Percentiles rank a stretch among this genome's conserved stretches.
These are phyloP conservation scores for Diaporthe ampelina DNA, from an alignment of 2,329 filamentous ascomycete genomes.

Conservation along the genomic window DNA sequence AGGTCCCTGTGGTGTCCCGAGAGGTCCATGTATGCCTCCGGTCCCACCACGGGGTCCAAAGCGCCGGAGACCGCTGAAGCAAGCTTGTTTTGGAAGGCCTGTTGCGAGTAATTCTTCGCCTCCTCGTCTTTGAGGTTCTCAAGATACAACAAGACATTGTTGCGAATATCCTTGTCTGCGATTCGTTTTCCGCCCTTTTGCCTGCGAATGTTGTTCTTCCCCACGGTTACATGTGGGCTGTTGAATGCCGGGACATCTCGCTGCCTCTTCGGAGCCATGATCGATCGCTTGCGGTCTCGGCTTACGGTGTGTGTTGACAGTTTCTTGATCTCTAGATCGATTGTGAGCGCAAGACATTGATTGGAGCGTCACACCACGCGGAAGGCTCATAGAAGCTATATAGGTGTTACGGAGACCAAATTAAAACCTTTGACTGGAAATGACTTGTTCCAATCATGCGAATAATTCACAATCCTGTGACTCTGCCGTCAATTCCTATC, in stretches of 20 bases:
- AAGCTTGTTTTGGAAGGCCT: neutral
- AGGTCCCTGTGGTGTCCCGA: neutral
- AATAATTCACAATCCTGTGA: neutral
- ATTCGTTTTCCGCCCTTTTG: neutral
- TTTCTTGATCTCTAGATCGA: neutral
- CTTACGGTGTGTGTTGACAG: neutral
- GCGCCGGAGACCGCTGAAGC: neutral
- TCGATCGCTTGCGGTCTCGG: accelerated
- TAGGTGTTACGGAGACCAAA: neutral
- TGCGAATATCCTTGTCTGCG: neutral
- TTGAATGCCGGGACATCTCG: neutral
- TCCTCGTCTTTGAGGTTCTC: neutral
- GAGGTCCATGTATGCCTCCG: neutral
- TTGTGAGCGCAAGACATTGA: accelerated
- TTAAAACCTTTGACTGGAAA: neutral
- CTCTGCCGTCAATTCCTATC: no score
- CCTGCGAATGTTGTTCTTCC: neutral
- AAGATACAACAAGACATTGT: neutral
- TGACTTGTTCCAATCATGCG: neutral
- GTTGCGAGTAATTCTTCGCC: neutral
- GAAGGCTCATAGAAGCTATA: neutral
- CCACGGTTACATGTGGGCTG: neutral
- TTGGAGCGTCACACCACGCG: neutral
- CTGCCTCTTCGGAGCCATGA: neutral
- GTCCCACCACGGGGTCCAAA: neutral